Evolutionary conservation across 176 grass and related monocot genomes (phyloP).

Genomic region (Musa beccarii): DNA sequence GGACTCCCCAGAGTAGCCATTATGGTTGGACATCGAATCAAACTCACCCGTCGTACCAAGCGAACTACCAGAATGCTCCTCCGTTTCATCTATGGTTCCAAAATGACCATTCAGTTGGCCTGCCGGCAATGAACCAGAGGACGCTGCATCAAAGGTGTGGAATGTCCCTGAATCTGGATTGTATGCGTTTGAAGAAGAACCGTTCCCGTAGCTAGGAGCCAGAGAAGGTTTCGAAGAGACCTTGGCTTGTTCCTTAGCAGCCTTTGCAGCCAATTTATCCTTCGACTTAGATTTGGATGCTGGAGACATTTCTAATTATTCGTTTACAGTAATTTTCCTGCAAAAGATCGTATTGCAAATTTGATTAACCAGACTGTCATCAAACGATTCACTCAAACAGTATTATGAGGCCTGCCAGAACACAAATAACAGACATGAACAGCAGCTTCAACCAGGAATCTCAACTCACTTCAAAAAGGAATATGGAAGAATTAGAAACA

Average conservation of each 20-base stretch:
- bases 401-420: background rate
- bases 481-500: background rate
- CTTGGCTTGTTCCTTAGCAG: constrained; percentile 62
- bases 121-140: constrained; percentile 32
- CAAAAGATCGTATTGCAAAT: background rate
- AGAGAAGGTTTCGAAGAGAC: constrained; percentile 39
- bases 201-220: constrained; percentile 32
- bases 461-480: background rate
- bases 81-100: constrained; percentile 65
- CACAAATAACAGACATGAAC: background rate
- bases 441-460: background rate
- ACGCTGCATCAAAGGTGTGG: constrained; percentile 57
- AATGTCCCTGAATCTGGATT: constrained; percentile 88
- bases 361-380: background rate
- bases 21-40: constrained; percentile 79
- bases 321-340: constrained; percentile 16
- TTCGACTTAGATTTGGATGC: constrained; percentile 86
- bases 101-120: constrained; percentile 46
- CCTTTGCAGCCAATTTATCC: constrained; percentile 52
- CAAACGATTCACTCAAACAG: background rate
- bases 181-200: constrained; percentile 43
- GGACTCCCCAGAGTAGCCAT: constrained; percentile 80
- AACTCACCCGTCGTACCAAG: constrained; percentile 59
- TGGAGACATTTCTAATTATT: constrained; percentile 53
- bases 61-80: constrained; percentile 79